Evolutionary conservation across 169 alveolate genomes (phyloP).

Genomic region (Babesia divergens): DNA sequence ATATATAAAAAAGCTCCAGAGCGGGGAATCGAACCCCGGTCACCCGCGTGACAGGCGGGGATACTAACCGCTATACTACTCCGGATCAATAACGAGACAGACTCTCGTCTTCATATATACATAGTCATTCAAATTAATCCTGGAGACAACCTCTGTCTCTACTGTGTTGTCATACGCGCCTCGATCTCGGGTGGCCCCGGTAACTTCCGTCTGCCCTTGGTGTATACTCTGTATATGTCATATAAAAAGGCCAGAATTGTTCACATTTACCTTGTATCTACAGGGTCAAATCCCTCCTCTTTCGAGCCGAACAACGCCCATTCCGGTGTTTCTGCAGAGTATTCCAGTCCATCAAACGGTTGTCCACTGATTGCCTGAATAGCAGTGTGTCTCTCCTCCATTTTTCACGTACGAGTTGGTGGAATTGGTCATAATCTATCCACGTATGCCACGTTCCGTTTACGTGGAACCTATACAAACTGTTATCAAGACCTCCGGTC

Average conservation of each 20-base stretch:
- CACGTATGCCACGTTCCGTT: slow-evolving; percentile 87
- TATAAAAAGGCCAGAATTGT: background rate
- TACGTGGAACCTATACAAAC: slow-evolving; percentile 42
- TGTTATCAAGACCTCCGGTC: background rate
- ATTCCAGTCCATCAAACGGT: slow-evolving; percentile 75
- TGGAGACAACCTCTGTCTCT: too few relatives aligned
- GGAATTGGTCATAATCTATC: slow-evolving; percentile 83
- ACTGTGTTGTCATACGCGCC: too few relatives aligned
- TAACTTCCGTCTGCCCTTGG: slow-evolving; percentile 48
- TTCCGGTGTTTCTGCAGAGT: slow-evolving; percentile 80
- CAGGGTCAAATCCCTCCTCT: slow-evolving; percentile 84
- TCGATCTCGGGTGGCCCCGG: slow-evolving; percentile 17
- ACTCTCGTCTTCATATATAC: too few relatives aligned
- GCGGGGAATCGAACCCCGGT: slow-evolving; percentile 88
- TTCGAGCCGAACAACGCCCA: slow-evolving; percentile 85
- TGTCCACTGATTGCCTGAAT: slow-evolving; percentile 48
- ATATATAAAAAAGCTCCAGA: slow-evolving; percentile 73
- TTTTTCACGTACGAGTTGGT: slow-evolving; percentile 61
- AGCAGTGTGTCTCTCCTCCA: background rate
- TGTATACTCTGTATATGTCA: slow-evolving; percentile 31
- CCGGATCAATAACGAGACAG: slow-evolving; percentile 73
- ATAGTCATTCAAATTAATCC: too few relatives aligned
- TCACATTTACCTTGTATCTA: slow-evolving; percentile 66
- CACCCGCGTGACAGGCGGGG: slow-evolving; percentile 88
- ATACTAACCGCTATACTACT: slow-evolving; percentile 83